Base-by-base conservation (phyloP, 176 grass and related monocot species). In the Oryza officinalis region DNA sequence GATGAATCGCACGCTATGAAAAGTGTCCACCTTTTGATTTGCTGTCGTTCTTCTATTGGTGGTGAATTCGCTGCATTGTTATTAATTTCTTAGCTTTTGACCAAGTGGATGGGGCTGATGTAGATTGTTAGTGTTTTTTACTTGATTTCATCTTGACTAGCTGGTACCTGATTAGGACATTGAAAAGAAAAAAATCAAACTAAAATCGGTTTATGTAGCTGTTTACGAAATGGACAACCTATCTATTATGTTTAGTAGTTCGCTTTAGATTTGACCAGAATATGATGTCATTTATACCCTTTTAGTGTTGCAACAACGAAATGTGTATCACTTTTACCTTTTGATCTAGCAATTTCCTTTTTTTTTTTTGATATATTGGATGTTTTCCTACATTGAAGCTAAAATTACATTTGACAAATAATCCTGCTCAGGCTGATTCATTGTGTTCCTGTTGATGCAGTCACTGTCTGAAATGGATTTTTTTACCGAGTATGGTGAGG, bases 401-500 rank as follows among this genome's bases (percentile, higher is more conserved):
- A 13, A 30, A 71, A n/a, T 4, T 32, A 10, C 52, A 30, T 41
- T 67, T 13, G 23, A 60, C 22, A 52, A 43, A 27, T 8, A 72
- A 4, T 11, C 41, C 15, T 41, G 59, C 30, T 86, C n/a, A 74
- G 57, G 60, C 40, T 67, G n/a, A 81, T 47, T 28, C 35, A 22
- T 79, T 25, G 27, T 61, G 37, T 26, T 50, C 3, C 27, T 67
- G 50, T 63, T 79, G 65, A 50, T 80, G 32, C 84, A 94, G 92
- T 65, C 8, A 47, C 71, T 74, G 1, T 9, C 84, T 60, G 81
- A 23, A 89, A 65, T 89, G 67, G 92, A 94, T 23, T 94, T 94
- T 46, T 94, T 94, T 57, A 94, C 87, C 0, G 92, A 92, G 86
- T 94, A 94, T 47, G 92, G 92, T 13, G 92, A 94, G 86, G 92